Percentiles rank a stretch among this genome's conserved stretches.
These are phyloP conservation scores for Guyanaporus albipodus DNA, from an alignment of 768 basidiomycete species.

Conservation along the genomic window DNA sequence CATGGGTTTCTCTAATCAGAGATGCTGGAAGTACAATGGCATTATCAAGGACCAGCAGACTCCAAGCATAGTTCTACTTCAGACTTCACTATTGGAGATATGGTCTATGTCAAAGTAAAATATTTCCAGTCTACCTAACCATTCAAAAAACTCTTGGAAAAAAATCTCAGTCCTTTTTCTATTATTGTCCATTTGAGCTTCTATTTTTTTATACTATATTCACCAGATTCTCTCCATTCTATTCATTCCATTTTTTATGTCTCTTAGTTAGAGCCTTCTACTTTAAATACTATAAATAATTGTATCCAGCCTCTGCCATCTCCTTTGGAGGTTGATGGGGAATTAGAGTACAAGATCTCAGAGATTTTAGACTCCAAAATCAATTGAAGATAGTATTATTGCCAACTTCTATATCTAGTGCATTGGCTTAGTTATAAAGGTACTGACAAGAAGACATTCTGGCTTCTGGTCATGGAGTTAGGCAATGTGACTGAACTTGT, in stretches of 20 bases:
- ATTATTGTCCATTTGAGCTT: not conserved
- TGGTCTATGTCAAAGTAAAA: not conserved
- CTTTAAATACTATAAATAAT: not conserved
- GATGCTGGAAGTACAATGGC: not conserved
- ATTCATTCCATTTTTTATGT: not conserved
- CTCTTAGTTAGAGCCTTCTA: not conserved
- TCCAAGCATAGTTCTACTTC: not conserved
- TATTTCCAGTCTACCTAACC: not conserved
- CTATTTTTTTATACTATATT: not conserved
- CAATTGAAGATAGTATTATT: too few species aligned
- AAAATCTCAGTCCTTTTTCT: not conserved
- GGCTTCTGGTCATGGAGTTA: too few species aligned
- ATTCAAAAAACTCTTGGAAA: not conserved
- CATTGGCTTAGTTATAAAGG: too few species aligned
- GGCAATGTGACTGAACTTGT: too few species aligned
- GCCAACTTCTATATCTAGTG: too few species aligned
- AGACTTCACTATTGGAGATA: not conserved
- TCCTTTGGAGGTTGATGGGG: too few species aligned
- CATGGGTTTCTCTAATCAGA: not conserved
- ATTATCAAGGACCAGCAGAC: not conserved
- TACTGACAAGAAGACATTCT: too few species aligned
- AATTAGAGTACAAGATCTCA: too few species aligned
- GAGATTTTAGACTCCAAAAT: too few species aligned
- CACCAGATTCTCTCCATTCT: not conserved
- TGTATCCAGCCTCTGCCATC: too few species aligned